phyloP scores from a whole-genome alignment of 768 basidiomycete genomes.

The Suillus discolor region DNA sequence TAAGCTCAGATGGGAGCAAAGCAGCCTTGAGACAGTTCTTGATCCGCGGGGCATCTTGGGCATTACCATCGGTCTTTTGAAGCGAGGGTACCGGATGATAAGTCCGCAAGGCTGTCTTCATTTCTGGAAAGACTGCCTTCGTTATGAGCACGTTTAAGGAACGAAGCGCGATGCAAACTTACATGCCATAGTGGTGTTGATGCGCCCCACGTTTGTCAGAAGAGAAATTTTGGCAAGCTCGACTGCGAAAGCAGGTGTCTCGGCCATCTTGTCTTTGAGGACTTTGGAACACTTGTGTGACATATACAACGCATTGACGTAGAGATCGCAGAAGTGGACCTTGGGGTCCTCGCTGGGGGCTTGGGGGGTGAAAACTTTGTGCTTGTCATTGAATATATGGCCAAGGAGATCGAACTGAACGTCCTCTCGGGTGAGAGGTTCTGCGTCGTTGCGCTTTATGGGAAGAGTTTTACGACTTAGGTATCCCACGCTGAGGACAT shows the following conservation, averaged over 20 bases:
- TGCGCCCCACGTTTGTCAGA: slow-evolving; percentile 86
- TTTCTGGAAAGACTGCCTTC: slow-evolving; percentile 81
- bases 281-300: slow-evolving; percentile 87
- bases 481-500: slow-evolving; percentile 49
- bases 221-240: slow-evolving; percentile 85
- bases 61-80: slow-evolving; percentile 85
- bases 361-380: slow-evolving; percentile 72
- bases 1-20: slow-evolving; percentile 68
- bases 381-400: slow-evolving; percentile 73
- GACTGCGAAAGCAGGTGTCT: slow-evolving; percentile 74
- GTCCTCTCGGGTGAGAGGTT: slow-evolving; percentile 81
- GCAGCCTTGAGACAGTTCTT: slow-evolving; percentile 89
- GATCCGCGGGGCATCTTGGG: slow-evolving; percentile 90
- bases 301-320: slow-evolving; percentile 78
- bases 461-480: slow-evolving; percentile 66
- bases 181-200: slow-evolving; percentile 93
- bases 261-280: slow-evolving; percentile 85
- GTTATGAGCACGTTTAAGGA: slow-evolving; percentile 21
- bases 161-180: slow-evolving; percentile 32
- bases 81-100: slow-evolving; percentile 89
- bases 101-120: slow-evolving; percentile 87
- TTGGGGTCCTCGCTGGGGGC: slow-evolving; percentile 47
- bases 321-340: slow-evolving; percentile 81
- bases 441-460: slow-evolving; percentile 82
- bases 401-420: slow-evolving; percentile 85